Base-by-base conservation (phyloP, 2,329 filamentous ascomycete genomes). In the Aaosphaeria pasadenensis region DNA sequence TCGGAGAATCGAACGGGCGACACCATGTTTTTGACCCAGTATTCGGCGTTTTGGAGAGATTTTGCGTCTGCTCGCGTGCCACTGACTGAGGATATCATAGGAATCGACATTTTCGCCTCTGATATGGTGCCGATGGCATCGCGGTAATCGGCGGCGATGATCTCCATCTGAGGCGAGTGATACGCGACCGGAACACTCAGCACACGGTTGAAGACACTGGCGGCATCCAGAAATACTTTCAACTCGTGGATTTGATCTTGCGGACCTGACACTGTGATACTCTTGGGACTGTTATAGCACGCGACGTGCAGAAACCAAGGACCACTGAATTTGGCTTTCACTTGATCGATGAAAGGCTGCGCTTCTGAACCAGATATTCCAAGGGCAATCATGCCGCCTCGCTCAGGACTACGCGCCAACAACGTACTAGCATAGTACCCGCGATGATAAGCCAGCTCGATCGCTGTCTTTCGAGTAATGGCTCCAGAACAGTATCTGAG, bases 171-270 rank as follows among this genome's bases (percentile, higher is more conserved):
- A 32, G 69, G 65, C 0, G 72, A 76, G 47, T 78, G 76, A 45
- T 77, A 78, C 0, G 76, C 76, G 7, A 59, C 64, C 29, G 74
- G 70, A 1, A 76, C 73, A 41, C 67, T 64, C 1, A 78, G 66
- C 28, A 57, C 48, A 1, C 72, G 59, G 5, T 59, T 63, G 47
- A 76, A 77, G 4, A 63, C 62, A 5, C 63, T 54, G n/a, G 70
- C 57, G 4, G 64, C 61, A 4, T 71, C 55, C 0, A 77, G 49
- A 1, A 56, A 47, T 0, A 55, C 49, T 11, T 66, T 59, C 1
- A 67, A 44, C 43, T 69, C 62, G 0, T 64, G 51, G 7, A 77
- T 65, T 3, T 66, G 70, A 48, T 65, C 58, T 0, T 43, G 39
- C 46, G 76, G 70, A 1, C 76, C 75, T 7, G 74, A 75, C 1